A percentile compares a stretch with the other conserved stretches of the same genome.
These are phyloP conservation scores for Pleurozium schreberi DNA, from an alignment of 225 moss, liverwort and hornwort species.

Conservation along the genomic window DNA sequence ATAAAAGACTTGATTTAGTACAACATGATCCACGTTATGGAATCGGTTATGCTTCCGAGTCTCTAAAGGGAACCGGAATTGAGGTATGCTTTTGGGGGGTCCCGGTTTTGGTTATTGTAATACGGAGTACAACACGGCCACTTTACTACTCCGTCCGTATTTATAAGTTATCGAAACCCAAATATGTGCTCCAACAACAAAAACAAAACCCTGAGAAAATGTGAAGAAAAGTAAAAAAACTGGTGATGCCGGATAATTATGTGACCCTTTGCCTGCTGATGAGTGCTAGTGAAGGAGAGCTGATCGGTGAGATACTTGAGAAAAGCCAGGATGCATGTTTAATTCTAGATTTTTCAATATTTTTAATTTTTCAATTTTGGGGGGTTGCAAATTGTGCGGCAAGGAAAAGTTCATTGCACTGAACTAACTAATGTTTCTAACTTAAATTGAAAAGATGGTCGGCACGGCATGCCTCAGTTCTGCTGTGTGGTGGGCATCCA, in stretches of 20 bases:
- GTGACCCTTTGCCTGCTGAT: neutral
- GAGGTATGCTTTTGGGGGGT: neutral
- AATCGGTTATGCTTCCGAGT: neutral
- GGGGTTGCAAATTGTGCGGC: no score
- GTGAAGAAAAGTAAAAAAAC: neutral
- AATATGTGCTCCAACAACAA: no score
- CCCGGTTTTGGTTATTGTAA: neutral
- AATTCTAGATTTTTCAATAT: neutral
- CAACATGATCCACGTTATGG: neutral
- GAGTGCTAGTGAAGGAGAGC: neutral
- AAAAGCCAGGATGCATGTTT: neutral
- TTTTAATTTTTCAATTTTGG: neutral
- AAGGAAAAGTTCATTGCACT: neutral
- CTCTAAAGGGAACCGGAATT: neutral
- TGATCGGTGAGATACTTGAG: neutral
- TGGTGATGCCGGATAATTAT: neutral
- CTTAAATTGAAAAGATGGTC: no score
- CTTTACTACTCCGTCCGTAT: neutral
- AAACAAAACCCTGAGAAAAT: neutral
- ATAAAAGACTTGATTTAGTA: neutral
- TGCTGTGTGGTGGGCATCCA: neutral
- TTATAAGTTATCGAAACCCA: neutral
- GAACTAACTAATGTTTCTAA: no score
- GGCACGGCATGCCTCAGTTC: neutral
- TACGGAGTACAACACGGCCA: neutral